phyloP scores from a whole-genome alignment of 2,329 filamentous ascomycete species.

The Onygenales sp. region DNA sequence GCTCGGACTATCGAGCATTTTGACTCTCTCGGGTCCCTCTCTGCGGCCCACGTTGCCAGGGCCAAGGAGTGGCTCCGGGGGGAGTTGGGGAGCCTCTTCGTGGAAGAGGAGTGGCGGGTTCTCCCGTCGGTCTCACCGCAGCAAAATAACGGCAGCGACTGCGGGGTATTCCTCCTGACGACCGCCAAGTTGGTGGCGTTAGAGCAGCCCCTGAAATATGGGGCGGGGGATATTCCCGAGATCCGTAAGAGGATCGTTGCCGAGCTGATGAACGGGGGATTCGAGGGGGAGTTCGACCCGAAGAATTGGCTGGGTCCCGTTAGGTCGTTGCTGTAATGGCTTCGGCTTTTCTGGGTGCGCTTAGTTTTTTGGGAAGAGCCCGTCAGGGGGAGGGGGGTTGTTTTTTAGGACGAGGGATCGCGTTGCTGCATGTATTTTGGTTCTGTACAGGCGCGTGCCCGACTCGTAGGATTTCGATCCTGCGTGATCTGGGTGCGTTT shows the following conservation, averaged over 20 bases:
- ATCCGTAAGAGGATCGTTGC: slow-evolving; percentile 39
- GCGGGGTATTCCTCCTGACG: slow-evolving; percentile 41
- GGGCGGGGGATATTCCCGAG: slow-evolving; percentile 28
- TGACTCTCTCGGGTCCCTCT: slow-evolving; percentile 33
- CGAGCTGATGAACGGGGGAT: slow-evolving; percentile 37
- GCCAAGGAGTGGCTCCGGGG: slow-evolving; percentile 33
- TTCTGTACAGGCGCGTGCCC: too few relatives aligned
- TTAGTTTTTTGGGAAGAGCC: not conserved
- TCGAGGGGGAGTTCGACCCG: slow-evolving; percentile 31
- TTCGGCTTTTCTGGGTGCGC: slow-evolving; percentile 42
- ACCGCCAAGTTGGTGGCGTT: slow-evolving; percentile 39
- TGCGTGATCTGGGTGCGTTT: not conserved
- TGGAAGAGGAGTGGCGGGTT: slow-evolving; percentile 35
- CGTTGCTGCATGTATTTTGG: too few relatives aligned
- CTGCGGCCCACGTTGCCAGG: slow-evolving; percentile 22
- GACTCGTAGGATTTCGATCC: too few relatives aligned
- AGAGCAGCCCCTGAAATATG: slow-evolving; percentile 33
- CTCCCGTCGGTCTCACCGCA: slow-evolving; percentile 31
- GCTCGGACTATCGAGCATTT: slow-evolving; percentile 38
- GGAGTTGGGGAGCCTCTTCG: slow-evolving; percentile 31
- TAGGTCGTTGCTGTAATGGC: slow-evolving; percentile 10
- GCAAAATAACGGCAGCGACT: slow-evolving; percentile 40
- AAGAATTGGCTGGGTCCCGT: slow-evolving; percentile 7
- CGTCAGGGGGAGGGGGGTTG: not conserved
- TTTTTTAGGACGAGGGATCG: not conserved